A percentile compares a stretch with the other conserved stretches of the same genome.
phyloP scores from a whole-genome alignment of 495 filamentous ascomycete genomes.

The Tuber microsphaerosporum region DNA sequence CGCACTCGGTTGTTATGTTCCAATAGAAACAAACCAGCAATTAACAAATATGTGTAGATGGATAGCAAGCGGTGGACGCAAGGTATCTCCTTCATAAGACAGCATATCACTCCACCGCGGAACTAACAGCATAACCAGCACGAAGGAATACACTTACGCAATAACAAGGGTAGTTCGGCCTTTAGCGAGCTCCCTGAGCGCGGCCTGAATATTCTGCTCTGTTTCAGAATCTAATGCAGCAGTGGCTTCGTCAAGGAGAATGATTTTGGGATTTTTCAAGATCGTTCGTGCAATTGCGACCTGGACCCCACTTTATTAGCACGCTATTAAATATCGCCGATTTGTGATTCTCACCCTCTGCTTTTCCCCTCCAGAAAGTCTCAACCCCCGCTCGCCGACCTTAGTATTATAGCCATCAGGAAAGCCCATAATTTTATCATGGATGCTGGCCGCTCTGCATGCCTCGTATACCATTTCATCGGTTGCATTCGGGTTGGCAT shows the following conservation, averaged over 20 bases:
- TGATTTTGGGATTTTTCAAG: constrained; percentile 89
- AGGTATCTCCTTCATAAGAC: neutral
- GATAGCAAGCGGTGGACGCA: neutral
- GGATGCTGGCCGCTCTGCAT: constrained; percentile 85
- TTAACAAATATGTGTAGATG: neutral
- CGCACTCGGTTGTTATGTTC: neutral
- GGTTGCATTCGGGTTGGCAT: constrained; percentile 77
- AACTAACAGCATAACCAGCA: neutral
- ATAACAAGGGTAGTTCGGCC: constrained; percentile 82
- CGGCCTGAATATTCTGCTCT: constrained; percentile 88
- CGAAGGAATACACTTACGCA: constrained; percentile 41
- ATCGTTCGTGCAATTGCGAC: constrained; percentile 96
- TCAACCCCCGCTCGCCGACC: constrained; percentile 88
- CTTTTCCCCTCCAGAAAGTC: constrained; percentile 91
- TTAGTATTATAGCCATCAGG: constrained; percentile 86
- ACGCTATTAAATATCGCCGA: neutral
- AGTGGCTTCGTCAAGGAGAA: constrained; percentile 93
- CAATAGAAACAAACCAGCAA: neutral
- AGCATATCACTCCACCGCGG: neutral
- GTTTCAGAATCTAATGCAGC: constrained; percentile 93
- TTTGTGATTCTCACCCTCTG: constrained; percentile 52
- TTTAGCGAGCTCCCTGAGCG: constrained; percentile 67
- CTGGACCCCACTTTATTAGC: neutral
- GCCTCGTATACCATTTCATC: constrained; percentile 86
- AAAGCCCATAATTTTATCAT: constrained; percentile 90